Conservation (phyloP, 2,329 filamentous ascomycete genomes). For the Elsinoe fawcettii region DNA sequence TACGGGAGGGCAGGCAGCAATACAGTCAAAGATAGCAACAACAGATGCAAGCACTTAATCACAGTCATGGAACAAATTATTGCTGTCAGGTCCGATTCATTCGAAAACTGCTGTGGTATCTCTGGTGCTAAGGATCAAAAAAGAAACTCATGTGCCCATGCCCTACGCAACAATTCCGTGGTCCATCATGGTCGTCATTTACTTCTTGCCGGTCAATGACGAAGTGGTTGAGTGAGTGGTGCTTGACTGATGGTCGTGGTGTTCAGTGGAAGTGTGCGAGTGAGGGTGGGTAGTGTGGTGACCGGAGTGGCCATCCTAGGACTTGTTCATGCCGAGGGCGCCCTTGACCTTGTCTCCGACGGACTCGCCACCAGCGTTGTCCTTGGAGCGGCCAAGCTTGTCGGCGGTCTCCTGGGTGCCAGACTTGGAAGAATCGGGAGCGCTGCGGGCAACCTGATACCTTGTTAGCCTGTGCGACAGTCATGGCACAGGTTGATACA, state of each 20-base stretch:
- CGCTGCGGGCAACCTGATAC: conserved; percentile 11
- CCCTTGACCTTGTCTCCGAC: conserved; percentile 41
- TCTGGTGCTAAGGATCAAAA: conserved; percentile 7
- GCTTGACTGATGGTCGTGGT: neutral
- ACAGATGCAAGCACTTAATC: neutral
- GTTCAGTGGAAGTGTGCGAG: conserved; percentile 11
- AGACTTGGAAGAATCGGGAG: conserved; percentile 48
- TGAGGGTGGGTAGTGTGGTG: conserved; percentile 25
- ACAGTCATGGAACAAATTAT: neutral
- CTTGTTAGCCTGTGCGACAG: neutral
- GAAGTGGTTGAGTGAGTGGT: conserved; percentile 2
- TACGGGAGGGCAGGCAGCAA: no score
- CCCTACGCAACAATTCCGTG: neutral
- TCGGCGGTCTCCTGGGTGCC: conserved; percentile 45
- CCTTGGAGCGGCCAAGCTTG: conserved; percentile 41
- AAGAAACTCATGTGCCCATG: neutral
- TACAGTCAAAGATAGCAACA: no score
- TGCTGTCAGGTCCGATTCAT: neutral
- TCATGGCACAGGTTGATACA: conserved; percentile 32
- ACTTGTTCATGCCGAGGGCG: conserved; percentile 38
- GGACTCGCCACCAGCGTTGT: conserved; percentile 34
- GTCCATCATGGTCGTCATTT: neutral
- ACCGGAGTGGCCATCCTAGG: conserved; percentile 20
- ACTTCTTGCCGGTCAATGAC: conserved; percentile 3
- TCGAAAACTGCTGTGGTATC: conserved; percentile 11